These are phyloP conservation scores for Emmonsia crescens DNA, from an alignment of 2,329 filamentous ascomycete species.

Conservation along the genomic window DNA sequence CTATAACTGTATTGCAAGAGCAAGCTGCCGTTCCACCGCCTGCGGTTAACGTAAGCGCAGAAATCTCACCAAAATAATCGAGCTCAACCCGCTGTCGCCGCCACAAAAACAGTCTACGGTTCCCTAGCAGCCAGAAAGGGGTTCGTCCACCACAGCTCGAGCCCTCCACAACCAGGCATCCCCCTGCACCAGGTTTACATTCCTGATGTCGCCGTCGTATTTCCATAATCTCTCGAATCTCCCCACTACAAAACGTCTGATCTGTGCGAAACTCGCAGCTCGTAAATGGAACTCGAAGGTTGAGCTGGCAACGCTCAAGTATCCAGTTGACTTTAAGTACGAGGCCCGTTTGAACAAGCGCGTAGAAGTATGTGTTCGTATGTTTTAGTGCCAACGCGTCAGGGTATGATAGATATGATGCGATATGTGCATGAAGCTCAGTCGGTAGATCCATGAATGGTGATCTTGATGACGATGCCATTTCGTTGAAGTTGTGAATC, in stretches of 20 bases:
- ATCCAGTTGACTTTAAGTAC: conserved; percentile 59
- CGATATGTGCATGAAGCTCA: conserved; percentile 57
- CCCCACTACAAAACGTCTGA: conserved; percentile 31
- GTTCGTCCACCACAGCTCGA: conserved; percentile 11
- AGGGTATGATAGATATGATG: conserved; percentile 52
- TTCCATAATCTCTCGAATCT: conserved; percentile 34
- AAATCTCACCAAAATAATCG: conserved; percentile 8
- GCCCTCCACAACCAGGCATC: conserved; percentile 31
- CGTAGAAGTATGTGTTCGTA: conserved; percentile 52
- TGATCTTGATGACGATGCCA: not conserved
- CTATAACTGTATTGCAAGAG: not conserved
- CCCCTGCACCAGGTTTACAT: conserved; percentile 22
- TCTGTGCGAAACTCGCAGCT: conserved; percentile 34
- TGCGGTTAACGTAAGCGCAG: not conserved
- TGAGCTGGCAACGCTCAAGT: conserved; percentile 50
- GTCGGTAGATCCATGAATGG: conserved; percentile 46
- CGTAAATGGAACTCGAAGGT: conserved; percentile 54
- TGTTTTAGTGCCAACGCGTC: conserved; percentile 63
- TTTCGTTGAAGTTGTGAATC: not conserved
- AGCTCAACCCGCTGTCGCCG: not conserved
- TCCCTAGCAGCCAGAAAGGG: not conserved
- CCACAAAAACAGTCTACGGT: conserved; percentile 2
- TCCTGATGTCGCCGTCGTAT: conserved; percentile 31
- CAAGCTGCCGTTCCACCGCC: not conserved
- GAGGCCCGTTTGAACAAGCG: conserved; percentile 54